Evolutionary conservation across 306 rosid species (phyloP).

Genomic region (Trifolium subterraneum): DNA sequence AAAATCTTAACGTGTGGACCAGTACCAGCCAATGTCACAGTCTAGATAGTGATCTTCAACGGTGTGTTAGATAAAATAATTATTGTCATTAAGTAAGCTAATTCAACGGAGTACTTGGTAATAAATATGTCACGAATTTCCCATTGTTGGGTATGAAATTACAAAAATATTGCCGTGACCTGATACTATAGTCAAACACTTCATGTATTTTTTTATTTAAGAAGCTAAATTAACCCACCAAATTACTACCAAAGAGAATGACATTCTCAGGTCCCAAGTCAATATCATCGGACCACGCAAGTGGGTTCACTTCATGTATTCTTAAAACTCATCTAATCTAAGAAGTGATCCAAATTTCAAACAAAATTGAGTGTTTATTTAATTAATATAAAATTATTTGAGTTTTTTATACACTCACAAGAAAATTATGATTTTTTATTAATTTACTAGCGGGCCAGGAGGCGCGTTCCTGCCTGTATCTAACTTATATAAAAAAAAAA

Average conservation of each 20-base stretch:
- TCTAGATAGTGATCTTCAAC: constrained; percentile 39
- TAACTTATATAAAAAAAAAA: too few species aligned
- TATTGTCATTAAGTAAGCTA: constrained; percentile 4
- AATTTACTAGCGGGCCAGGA: too few species aligned
- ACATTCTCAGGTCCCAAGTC: too few species aligned
- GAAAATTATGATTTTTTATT: too few species aligned
- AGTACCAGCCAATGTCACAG: constrained; percentile 14
- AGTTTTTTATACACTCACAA: too few species aligned
- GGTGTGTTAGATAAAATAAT: constrained; percentile 17
- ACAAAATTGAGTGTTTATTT: not conserved
- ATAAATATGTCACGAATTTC: constrained; percentile 43
- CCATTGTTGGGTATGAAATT: constrained; percentile 14
- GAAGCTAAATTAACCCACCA: too few species aligned
- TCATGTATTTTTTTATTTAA: too few species aligned
- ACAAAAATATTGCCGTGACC: not conserved
- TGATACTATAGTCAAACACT: not conserved
- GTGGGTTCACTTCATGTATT: too few species aligned
- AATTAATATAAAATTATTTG: too few species aligned
- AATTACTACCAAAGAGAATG: too few species aligned
- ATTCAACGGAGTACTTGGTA: constrained; percentile 1
- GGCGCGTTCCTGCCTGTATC: too few species aligned
- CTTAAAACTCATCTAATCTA: not conserved
- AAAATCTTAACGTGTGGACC: constrained; percentile 40
- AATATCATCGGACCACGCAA: too few species aligned
- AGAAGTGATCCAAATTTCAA: not conserved